Percentiles rank a stretch among this genome's conserved stretches.
Conservation (phyloP, 176 grass and related monocot genomes). For the Phoenix roebelenii region DNA sequence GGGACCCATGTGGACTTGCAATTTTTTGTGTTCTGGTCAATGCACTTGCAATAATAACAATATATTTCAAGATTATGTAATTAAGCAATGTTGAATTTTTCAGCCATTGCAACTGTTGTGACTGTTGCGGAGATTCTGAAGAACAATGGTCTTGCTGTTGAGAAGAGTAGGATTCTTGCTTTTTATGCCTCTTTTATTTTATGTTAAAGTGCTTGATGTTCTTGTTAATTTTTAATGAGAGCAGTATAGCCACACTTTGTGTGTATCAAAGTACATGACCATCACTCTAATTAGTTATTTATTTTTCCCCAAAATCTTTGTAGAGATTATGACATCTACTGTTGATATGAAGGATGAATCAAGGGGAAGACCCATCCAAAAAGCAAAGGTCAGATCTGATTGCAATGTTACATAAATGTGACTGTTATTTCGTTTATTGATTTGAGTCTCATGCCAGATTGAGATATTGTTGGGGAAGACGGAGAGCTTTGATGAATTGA, state of each 20-base stretch:
- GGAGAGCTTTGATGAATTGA: constrained; percentile 88
- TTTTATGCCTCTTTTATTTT: not conserved
- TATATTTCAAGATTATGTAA: too few relatives aligned
- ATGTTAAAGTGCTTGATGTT: not conserved
- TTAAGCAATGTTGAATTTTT: not conserved
- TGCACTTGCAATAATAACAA: too few relatives aligned
- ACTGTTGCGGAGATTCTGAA: constrained; percentile 88
- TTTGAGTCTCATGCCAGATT: constrained; percentile 35
- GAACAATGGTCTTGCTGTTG: constrained; percentile 84
- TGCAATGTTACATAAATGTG: not conserved
- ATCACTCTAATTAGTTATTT: not conserved
- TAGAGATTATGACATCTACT: constrained; percentile 85
- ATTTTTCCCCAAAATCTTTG: constrained; percentile 10
- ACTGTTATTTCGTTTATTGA: constrained; percentile 7
- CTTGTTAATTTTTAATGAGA: too few relatives aligned
- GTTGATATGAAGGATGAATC: constrained; percentile 85
- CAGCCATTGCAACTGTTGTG: constrained; percentile 86
- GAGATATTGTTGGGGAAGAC: constrained; percentile 85
- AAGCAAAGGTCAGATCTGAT: constrained; percentile 67
- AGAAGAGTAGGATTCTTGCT: constrained; percentile 51
- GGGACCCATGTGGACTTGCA: too few relatives aligned
- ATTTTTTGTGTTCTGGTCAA: too few relatives aligned
- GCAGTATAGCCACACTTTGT: too few relatives aligned
- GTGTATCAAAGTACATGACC: too few relatives aligned
- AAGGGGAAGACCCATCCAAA: constrained; percentile 59